Percentiles rank a stretch among this genome's conserved stretches.
phyloP scores from a whole-genome alignment of 2,329 filamentous ascomycete genomes.

The Fusarium compactum region DNA sequence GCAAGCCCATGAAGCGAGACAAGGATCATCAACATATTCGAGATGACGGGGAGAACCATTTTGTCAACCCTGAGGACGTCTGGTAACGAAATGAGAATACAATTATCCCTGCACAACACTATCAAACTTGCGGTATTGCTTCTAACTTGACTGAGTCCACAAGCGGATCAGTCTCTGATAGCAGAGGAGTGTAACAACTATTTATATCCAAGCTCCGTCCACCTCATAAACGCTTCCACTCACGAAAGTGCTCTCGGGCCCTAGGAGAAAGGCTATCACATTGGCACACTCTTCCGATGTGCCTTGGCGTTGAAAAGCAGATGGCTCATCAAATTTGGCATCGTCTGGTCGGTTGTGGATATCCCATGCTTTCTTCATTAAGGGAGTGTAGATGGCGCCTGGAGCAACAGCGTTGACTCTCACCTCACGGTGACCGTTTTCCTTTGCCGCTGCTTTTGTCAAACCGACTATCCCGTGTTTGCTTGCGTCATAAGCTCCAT shows the following conservation, averaged over 20 bases:
- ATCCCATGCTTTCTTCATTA: constrained; percentile 61
- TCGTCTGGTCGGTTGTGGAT: constrained; percentile 50
- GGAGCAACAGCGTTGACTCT: constrained; percentile 62
- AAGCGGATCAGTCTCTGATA: not conserved
- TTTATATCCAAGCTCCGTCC: constrained; percentile 58
- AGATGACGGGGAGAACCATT: constrained; percentile 81
- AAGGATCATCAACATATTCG: constrained; percentile 80
- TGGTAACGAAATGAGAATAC: constrained; percentile 65
- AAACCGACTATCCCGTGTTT: constrained; percentile 56
- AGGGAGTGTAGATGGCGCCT: constrained; percentile 62
- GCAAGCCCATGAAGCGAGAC: constrained; percentile 89
- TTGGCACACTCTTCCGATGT: constrained; percentile 55
- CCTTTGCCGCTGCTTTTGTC: constrained; percentile 54
- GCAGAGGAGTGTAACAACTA: not conserved
- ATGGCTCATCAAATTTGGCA: constrained; percentile 57
- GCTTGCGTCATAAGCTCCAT: constrained; percentile 56
- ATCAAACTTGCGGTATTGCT: constrained; percentile 54
- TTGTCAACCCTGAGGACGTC: constrained; percentile 86
- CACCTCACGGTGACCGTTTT: constrained; percentile 58
- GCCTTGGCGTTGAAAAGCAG: constrained; percentile 58
- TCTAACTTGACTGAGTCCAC: not conserved
- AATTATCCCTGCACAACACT: constrained; percentile 47
- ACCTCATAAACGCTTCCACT: constrained; percentile 58
- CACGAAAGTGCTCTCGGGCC: constrained; percentile 53
- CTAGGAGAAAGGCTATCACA: constrained; percentile 53